Conservation (phyloP, 768 basidiomycete species). For the Phlegmacium glaucopus region DNA sequence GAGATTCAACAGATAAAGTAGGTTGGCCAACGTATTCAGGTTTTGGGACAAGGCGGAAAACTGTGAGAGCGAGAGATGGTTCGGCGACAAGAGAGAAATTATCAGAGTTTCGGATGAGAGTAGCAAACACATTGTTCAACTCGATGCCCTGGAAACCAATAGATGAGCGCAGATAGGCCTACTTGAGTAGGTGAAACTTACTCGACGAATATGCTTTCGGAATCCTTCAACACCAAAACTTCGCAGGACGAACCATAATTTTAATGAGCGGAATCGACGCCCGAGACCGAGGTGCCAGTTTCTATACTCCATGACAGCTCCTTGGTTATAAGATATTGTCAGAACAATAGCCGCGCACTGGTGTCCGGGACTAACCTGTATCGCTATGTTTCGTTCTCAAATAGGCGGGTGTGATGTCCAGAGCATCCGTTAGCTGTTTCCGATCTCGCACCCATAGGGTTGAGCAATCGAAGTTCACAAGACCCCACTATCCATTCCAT, state of each 20-base stretch:
- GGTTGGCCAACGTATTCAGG: slow-evolving; percentile 10
- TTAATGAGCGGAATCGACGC: slow-evolving; percentile 86
- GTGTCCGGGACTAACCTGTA: slow-evolving; percentile 42
- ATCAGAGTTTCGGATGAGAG: slow-evolving; percentile 47
- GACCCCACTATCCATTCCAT: slow-evolving; percentile 64
- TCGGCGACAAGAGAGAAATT: slow-evolving; percentile 63
- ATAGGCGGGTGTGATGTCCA: slow-evolving; percentile 86
- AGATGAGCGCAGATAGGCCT: background rate
- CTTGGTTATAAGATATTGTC: slow-evolving; percentile 27
- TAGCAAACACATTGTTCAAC: slow-evolving; percentile 56
- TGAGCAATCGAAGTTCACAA: slow-evolving; percentile 86
- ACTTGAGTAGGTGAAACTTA: slow-evolving; percentile 25
- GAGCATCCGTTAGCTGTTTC: slow-evolving; percentile 68
- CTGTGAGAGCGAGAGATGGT: slow-evolving; percentile 69
- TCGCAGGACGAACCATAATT: slow-evolving; percentile 89
- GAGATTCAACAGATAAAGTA: slow-evolving; percentile 26
- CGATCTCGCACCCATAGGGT: slow-evolving; percentile 78
- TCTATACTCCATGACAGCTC: slow-evolving; percentile 82
- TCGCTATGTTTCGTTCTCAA: slow-evolving; percentile 79
- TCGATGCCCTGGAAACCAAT: slow-evolving; percentile 49
- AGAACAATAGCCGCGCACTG: background rate
- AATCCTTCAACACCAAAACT: slow-evolving; percentile 82
- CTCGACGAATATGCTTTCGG: slow-evolving; percentile 67
- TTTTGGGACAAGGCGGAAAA: slow-evolving; percentile 63
- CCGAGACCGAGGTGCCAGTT: slow-evolving; percentile 85